These are phyloP conservation scores for Phyllosticta citribraziliensis DNA, from an alignment of 2,329 filamentous ascomycete genomes.

Conservation along the genomic window DNA sequence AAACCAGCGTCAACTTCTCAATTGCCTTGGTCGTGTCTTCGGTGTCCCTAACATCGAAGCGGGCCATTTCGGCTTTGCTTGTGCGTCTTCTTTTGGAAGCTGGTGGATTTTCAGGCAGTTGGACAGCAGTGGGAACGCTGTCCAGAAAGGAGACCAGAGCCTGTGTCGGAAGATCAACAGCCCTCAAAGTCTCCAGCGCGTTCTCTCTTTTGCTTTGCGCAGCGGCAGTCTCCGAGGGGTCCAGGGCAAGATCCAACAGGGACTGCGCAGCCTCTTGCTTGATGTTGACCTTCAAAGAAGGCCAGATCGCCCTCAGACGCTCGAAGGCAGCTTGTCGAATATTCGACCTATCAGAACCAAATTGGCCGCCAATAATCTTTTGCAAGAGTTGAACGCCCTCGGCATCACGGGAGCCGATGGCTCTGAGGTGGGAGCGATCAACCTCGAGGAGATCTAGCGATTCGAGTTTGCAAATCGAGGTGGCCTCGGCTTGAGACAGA, in stretches of 20 bases:
- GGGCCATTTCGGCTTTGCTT: slow-evolving; percentile 60
- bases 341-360: slow-evolving; percentile 37
- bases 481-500: slow-evolving; percentile 43
- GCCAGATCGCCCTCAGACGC: slow-evolving; percentile 63
- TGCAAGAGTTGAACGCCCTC: slow-evolving; percentile 48
- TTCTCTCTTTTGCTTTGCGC: slow-evolving; percentile 37
- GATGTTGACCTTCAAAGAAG: slow-evolving; percentile 54
- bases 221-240: slow-evolving; percentile 23
- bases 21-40: slow-evolving; percentile 58
- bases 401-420: slow-evolving; percentile 46
- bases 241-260: slow-evolving; percentile 53
- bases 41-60: slow-evolving; percentile 51
- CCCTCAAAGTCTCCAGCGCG: slow-evolving; percentile 62
- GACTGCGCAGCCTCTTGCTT: slow-evolving; percentile 51
- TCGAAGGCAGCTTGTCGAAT: slow-evolving; percentile 57
- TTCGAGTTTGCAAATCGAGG: slow-evolving; percentile 40
- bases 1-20: slow-evolving; percentile 70
- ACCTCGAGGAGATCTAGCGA: slow-evolving; percentile 38
- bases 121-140: slow-evolving; percentile 61
- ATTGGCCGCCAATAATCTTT: slow-evolving; percentile 37
- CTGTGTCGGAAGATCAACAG: slow-evolving; percentile 61
- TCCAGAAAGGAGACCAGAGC: slow-evolving; percentile 65
- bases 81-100: slow-evolving; percentile 71
- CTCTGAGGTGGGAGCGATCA: slow-evolving; percentile 43
- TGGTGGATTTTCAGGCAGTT: slow-evolving; percentile 61